These are phyloP conservation scores for Cryphonectria parasitica DNA, from an alignment of 2,329 filamentous ascomycete genomes.

Conservation along the genomic window DNA sequence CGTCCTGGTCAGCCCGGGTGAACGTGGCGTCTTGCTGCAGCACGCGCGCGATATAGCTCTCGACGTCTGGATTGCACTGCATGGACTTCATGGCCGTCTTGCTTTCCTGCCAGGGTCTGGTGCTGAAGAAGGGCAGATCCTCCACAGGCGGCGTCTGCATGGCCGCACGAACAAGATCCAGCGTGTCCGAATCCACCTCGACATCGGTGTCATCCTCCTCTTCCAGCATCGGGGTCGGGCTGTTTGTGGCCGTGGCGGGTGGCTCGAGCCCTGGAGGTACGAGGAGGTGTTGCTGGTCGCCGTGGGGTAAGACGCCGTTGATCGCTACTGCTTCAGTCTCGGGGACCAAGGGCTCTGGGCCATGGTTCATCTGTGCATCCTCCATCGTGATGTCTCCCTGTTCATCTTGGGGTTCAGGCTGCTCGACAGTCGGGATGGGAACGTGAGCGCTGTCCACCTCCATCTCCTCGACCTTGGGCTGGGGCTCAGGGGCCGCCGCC, in stretches of 20 bases:
- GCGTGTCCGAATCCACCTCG: constrained; percentile 55
- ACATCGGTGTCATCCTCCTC: constrained; percentile 59
- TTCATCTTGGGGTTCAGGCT: constrained; percentile 29
- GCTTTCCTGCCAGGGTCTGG: constrained; percentile 54
- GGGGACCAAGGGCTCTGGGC: constrained; percentile 13
- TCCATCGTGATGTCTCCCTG: constrained; percentile 44
- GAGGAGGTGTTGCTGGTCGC: constrained; percentile 26
- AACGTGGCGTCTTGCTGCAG: constrained; percentile 47
- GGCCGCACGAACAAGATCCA: constrained; percentile 54
- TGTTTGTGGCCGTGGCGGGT: constrained; percentile 41
- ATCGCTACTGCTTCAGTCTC: constrained; percentile 14
- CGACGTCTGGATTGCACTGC: constrained; percentile 44
- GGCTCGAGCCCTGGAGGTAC: constrained; percentile 30
- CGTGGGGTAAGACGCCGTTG: not conserved
- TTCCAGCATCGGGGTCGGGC: constrained; percentile 53
- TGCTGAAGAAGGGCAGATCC: constrained; percentile 53
- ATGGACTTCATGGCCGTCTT: constrained; percentile 48
- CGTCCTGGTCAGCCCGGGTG: constrained; percentile 44
- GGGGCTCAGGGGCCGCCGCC: constrained; percentile 30
- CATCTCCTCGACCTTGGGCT: constrained; percentile 48
- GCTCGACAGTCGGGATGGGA: constrained; percentile 34
- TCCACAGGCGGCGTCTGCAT: constrained; percentile 60
- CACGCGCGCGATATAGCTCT: constrained; percentile 51
- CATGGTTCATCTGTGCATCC: constrained; percentile 33
- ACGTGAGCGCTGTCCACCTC: constrained; percentile 42